These are phyloP conservation scores for Pseudoturritis turrita DNA, from an alignment of 345 rosid species.

Conservation along the genomic window DNA sequence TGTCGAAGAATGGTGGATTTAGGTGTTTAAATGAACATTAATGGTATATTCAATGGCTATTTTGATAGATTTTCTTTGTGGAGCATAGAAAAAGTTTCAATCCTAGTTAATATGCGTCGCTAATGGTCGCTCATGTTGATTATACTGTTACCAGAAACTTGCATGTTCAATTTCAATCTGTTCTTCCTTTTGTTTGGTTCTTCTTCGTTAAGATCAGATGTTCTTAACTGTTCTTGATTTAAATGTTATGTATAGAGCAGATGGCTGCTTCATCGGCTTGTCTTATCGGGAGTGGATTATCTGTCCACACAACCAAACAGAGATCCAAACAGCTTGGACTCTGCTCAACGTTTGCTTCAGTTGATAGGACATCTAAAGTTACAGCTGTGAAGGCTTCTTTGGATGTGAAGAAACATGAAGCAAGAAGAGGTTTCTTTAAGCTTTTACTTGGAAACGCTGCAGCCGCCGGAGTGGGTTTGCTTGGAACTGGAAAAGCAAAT, in stretches of 20 bases:
- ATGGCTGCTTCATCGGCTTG: constrained; percentile 76
- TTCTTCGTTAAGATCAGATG: constrained; percentile 4
- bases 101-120: neutral
- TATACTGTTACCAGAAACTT: neutral
- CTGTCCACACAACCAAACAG: constrained; percentile 34
- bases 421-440: constrained; percentile 71
- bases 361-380: constrained; percentile 37
- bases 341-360: constrained; percentile 32
- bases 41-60: neutral
- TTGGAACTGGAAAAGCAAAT: constrained; percentile 59
- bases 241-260: constrained; percentile 13
- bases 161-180: neutral
- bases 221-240: neutral
- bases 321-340: constrained; percentile 29
- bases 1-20: neutral
- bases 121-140: neutral
- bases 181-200: neutral
- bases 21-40: neutral
- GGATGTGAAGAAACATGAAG: constrained; percentile 47
- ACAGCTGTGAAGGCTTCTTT: constrained; percentile 48
- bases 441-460: constrained; percentile 54
- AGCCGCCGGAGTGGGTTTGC: constrained; percentile 52
- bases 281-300: constrained; percentile 48
- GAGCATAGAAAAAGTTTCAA: neutral
- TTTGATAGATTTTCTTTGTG: neutral